Conservation (phyloP, 257 asterid species). For the Petunia secreta region DNA sequence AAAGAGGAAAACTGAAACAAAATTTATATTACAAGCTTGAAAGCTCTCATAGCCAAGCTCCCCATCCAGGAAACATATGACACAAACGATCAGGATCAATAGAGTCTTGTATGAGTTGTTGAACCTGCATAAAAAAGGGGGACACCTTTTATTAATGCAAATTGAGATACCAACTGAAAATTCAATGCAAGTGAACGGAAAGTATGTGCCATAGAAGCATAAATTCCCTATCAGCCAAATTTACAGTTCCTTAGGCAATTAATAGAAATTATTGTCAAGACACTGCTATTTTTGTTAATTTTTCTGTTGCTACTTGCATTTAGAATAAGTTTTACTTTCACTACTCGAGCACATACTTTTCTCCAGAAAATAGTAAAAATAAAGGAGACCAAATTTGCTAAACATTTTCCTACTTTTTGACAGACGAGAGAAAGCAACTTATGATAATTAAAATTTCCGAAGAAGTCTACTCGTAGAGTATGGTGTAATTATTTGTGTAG, state of each 20-base stretch:
- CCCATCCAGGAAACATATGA: conserved; percentile 99
- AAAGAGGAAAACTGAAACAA: background rate
- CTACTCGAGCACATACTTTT: background rate
- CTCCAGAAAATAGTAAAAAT: background rate
- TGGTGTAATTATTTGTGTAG: conserved; percentile 3
- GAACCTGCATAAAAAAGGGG: conserved; percentile 55
- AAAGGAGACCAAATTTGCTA: background rate
- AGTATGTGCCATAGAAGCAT: background rate
- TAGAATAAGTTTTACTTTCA: conserved; percentile 16
- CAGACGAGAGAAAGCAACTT: conserved; percentile 4
- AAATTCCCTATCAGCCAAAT: background rate
- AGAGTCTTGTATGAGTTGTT: conserved; percentile 93
- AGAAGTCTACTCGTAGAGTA: background rate
- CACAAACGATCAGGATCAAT: conserved; percentile 91
- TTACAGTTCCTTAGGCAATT: background rate
- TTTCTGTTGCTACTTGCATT: background rate
- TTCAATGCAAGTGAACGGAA: background rate
- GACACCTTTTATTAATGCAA: background rate
- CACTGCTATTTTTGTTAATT: background rate
- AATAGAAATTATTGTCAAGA: conserved; percentile 18
- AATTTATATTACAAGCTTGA: background rate
- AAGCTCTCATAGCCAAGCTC: conserved; percentile 76
- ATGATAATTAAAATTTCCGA: background rate
- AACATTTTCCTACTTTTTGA: background rate
- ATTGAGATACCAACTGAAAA: background rate